phyloP scores from a whole-genome alignment of 2,329 filamentous ascomycete genomes.

The Colletotrichum spinosum region DNA sequence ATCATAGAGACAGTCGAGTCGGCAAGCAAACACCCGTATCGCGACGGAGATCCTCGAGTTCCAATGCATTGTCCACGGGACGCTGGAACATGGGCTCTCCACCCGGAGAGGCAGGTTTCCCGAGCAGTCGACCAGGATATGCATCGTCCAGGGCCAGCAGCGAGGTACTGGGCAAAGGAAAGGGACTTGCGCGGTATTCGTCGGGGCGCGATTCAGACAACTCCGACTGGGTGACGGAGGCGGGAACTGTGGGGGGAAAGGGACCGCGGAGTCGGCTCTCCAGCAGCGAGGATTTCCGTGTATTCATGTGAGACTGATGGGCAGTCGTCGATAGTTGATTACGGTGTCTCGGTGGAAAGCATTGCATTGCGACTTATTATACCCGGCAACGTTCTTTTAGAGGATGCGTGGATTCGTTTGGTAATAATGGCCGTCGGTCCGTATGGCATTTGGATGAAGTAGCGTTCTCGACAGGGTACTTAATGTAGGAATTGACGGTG shows the following conservation, averaged over 20 bases:
- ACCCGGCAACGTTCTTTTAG: slow-evolving; percentile 20
- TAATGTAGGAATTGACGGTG: slow-evolving; percentile 35
- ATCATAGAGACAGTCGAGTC: slow-evolving; percentile 22
- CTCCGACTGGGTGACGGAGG: slow-evolving; percentile 38
- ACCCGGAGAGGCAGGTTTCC: slow-evolving; percentile 17
- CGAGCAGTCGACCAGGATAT: slow-evolving; percentile 19
- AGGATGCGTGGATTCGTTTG: not conserved
- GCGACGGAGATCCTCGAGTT: slow-evolving; percentile 30
- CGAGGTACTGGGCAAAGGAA: slow-evolving; percentile 35
- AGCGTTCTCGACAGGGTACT: slow-evolving; percentile 13
- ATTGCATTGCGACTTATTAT: slow-evolving; percentile 38
- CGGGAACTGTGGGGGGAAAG: slow-evolving; percentile 26
- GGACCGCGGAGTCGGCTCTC: slow-evolving; percentile 21
- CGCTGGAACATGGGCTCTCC: slow-evolving; percentile 31
- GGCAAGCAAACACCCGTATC: slow-evolving; percentile 30
- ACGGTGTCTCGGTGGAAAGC: slow-evolving; percentile 21
- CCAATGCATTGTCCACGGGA: slow-evolving; percentile 25
- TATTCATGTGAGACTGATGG: slow-evolving; percentile 32
- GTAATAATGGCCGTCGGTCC: not conserved
- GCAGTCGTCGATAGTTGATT: not conserved
- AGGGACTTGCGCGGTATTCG: slow-evolving; percentile 27
- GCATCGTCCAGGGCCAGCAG: slow-evolving; percentile 30
- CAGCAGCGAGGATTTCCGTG: slow-evolving; percentile 35
- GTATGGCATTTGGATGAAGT: not conserved
- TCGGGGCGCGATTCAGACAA: slow-evolving; percentile 30